Percentiles rank a stretch among this genome's conserved stretches.
These are phyloP conservation scores for Pontederia crassipes DNA, from an alignment of 176 grass and related monocot genomes.

Conservation along the genomic window DNA sequence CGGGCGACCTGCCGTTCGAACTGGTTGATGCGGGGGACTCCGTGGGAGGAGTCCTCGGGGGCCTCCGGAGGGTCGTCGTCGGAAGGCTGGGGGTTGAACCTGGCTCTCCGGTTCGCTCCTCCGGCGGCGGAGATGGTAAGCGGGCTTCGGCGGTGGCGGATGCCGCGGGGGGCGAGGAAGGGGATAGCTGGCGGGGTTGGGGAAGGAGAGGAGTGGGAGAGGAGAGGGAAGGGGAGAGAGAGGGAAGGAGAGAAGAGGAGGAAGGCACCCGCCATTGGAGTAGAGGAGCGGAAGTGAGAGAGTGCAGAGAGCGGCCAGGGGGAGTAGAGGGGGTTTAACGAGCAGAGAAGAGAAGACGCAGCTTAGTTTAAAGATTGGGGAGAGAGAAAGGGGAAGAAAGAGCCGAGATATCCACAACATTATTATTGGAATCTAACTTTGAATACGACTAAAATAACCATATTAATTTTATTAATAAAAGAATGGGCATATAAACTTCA, in stretches of 20 bases:
- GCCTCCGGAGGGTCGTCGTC: constrained; percentile 78
- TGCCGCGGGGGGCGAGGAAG: constrained; percentile 3
- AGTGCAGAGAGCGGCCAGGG: too few species aligned
- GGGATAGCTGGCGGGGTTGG: constrained; percentile 1
- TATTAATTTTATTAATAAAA: too few species aligned
- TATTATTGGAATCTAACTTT: too few species aligned
- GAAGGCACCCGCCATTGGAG: constrained; percentile 16
- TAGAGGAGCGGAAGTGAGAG: constrained; percentile 5
- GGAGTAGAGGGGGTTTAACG: too few species aligned
- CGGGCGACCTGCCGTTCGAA: constrained; percentile 58
- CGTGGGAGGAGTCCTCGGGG: constrained; percentile 79
- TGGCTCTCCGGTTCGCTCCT: constrained; percentile 6
- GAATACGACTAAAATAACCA: too few species aligned
- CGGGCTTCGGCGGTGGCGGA: background rate
- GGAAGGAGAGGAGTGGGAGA: background rate
- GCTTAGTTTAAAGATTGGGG: too few species aligned
- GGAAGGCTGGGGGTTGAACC: constrained; percentile 46
- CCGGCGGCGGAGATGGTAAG: constrained; percentile 17
- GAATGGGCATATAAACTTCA: too few species aligned
- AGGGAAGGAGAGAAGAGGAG: constrained; percentile 23
- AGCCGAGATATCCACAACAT: too few species aligned
- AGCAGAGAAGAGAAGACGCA: too few species aligned
- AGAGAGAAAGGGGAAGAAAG: too few species aligned
- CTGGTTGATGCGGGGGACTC: constrained; percentile 53
- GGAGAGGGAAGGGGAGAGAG: constrained; percentile 4